Conservation (phyloP, 2,329 filamentous ascomycete species). For the Aspergillus persii region DNA sequence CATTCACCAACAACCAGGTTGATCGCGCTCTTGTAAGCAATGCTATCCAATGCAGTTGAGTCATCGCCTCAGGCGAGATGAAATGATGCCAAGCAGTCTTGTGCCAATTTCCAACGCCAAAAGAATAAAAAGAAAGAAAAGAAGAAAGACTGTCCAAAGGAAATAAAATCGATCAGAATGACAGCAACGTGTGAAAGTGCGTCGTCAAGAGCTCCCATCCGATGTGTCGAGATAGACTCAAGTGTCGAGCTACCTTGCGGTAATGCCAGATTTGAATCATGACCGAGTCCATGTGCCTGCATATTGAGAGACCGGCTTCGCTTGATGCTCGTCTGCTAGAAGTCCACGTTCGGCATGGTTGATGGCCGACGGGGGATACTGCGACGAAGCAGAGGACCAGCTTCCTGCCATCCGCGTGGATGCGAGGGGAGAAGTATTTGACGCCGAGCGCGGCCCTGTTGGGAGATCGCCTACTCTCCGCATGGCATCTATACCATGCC, state of each 20-base stretch:
- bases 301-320: constrained; percentile 15
- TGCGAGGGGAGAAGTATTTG: constrained; percentile 1
- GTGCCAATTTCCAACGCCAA: not conserved
- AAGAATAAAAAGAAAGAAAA: not conserved
- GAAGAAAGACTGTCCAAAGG: constrained; percentile 1
- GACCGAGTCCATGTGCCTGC: constrained; percentile 17
- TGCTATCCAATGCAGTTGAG: constrained; percentile 7
- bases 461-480: constrained; percentile 7
- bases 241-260: not conserved
- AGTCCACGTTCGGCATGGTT: constrained; percentile 3
- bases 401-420: constrained; percentile 10
- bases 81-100: constrained; percentile 6
- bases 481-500: constrained; percentile 10
- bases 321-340: constrained; percentile 11
- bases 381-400: constrained; percentile 13
- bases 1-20: constrained; percentile 5
- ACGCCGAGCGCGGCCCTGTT: constrained; percentile 4
- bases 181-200: not conserved
- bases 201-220: not conserved
- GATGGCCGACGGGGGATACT: constrained; percentile 7
- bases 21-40: constrained; percentile 8
- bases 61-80: constrained; percentile 6
- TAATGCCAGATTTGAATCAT: not conserved
- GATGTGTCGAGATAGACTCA: not conserved
- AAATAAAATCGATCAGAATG: constrained; percentile 10